phyloP scores from a whole-genome alignment of 768 basidiomycete species.

The Termitomyces sp. region DNA sequence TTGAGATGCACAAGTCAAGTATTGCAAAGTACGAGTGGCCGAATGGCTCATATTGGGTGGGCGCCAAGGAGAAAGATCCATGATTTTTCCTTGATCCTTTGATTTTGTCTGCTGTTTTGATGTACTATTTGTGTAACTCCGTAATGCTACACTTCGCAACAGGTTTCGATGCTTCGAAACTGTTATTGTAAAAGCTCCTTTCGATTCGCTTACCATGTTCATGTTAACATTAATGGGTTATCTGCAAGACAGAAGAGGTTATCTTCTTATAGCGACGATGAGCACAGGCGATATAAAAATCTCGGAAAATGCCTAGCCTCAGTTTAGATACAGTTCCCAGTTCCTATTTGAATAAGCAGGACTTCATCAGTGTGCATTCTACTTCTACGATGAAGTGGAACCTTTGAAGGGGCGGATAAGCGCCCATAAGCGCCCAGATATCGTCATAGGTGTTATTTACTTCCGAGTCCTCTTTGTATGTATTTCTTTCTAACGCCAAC shows the following conservation, averaged over 20 bases:
- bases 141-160: not conserved
- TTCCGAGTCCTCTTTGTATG: not conserved
- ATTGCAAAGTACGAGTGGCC: slow-evolving; percentile 87
- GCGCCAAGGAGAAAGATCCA: slow-evolving; percentile 11
- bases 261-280: too few species aligned
- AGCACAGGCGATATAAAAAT: too few species aligned
- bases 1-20: slow-evolving; percentile 81
- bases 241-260: not conserved
- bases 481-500: not conserved
- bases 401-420: too few species aligned
- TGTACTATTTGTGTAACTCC: not conserved
- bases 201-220: too few species aligned
- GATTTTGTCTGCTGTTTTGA: not conserved
- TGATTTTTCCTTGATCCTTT: not conserved
- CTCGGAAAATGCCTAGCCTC: too few species aligned
- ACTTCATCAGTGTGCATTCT: too few species aligned
- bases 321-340: too few species aligned
- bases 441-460: too few species aligned
- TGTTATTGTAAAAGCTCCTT: not conserved
- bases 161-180: not conserved
- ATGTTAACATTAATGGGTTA: not conserved
- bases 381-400: too few species aligned
- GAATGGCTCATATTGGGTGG: slow-evolving; percentile 75
- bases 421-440: too few species aligned
- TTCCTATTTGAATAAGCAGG: too few species aligned